Evolutionary conservation across 495 filamentous ascomycete species (phyloP).

Genomic region (Neurospora sublineolata): DNA sequence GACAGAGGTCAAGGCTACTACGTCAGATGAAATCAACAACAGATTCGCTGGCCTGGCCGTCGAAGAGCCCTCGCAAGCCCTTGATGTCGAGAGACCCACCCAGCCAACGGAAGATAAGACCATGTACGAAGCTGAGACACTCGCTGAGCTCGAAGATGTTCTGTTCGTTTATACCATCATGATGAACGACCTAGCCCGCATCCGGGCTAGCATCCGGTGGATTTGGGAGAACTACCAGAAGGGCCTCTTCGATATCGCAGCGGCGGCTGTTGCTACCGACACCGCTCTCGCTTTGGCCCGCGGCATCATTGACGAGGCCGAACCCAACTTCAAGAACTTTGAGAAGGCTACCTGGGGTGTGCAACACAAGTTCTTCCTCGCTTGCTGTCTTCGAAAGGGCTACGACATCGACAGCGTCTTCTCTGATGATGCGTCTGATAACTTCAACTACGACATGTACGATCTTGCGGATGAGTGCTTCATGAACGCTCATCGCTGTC

Average conservation of each 20-base stretch:
- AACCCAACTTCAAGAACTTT: slow-evolving; percentile 15
- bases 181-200: slow-evolving; percentile 14
- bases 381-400: slow-evolving; percentile 14
- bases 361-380: slow-evolving; percentile 12
- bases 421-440: slow-evolving; percentile 2
- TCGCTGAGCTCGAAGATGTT: slow-evolving; percentile 15
- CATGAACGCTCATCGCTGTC: slow-evolving; percentile 10
- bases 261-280: slow-evolving; percentile 28
- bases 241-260: slow-evolving; percentile 23
- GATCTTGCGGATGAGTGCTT: slow-evolving; percentile 18
- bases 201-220: slow-evolving; percentile 7
- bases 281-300: slow-evolving; percentile 31
- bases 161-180: slow-evolving; percentile 12
- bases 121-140: slow-evolving; percentile 25
- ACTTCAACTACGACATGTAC: slow-evolving; percentile 21
- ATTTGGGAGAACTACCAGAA: slow-evolving; percentile 19
- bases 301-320: slow-evolving; percentile 24
- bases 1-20: not conserved
- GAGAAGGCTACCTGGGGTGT: slow-evolving; percentile 12
- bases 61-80: slow-evolving; percentile 26
- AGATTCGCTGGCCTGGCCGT: slow-evolving; percentile 21
- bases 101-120: not conserved
- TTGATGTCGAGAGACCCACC: slow-evolving; percentile 11
- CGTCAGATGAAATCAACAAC: slow-evolving; percentile 10
- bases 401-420: slow-evolving; percentile 2